Evolutionary conservation across 345 rosid species (phyloP).

Genomic region (Capsella bursapastoris): DNA sequence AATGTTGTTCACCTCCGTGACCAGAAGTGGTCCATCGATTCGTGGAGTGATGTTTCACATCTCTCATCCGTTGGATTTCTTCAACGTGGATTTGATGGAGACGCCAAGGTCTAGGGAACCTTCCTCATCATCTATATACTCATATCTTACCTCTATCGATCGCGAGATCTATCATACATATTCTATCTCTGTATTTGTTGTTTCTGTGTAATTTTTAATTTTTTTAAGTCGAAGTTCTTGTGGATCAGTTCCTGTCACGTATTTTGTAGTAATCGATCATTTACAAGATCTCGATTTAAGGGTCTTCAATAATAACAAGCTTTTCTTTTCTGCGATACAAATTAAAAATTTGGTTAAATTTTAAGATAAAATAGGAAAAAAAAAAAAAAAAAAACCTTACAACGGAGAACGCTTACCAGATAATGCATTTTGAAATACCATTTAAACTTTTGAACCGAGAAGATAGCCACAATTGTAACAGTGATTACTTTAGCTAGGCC

Average conservation of each 20-base stretch:
- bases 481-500: background rate
- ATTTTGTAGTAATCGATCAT: background rate
- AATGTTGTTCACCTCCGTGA: slow-evolving; percentile 38
- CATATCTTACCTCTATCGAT: background rate
- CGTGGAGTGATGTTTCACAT: slow-evolving; percentile 47
- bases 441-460: slow-evolving; percentile 15
- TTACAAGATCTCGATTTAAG: too few species aligned
- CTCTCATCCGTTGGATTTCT: slow-evolving; percentile 45
- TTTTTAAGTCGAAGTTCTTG: slow-evolving; percentile 11
- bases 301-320: too few species aligned
- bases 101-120: slow-evolving; percentile 35
- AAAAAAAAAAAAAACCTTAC: background rate
- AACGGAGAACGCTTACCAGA: background rate
- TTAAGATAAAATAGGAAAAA: too few species aligned
- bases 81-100: slow-evolving; percentile 49
- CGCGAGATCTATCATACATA: background rate
- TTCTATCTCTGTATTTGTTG: background rate
- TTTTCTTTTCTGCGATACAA: too few species aligned
- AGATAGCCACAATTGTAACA: background rate
- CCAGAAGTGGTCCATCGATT: slow-evolving; percentile 37
- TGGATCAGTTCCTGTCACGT: slow-evolving; percentile 5
- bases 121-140: background rate
- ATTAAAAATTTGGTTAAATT: too few species aligned
- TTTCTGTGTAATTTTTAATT: background rate
- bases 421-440: background rate